Conservation (phyloP, 2,329 filamentous ascomycete species). For the Diplodia scrobiculata region DNA sequence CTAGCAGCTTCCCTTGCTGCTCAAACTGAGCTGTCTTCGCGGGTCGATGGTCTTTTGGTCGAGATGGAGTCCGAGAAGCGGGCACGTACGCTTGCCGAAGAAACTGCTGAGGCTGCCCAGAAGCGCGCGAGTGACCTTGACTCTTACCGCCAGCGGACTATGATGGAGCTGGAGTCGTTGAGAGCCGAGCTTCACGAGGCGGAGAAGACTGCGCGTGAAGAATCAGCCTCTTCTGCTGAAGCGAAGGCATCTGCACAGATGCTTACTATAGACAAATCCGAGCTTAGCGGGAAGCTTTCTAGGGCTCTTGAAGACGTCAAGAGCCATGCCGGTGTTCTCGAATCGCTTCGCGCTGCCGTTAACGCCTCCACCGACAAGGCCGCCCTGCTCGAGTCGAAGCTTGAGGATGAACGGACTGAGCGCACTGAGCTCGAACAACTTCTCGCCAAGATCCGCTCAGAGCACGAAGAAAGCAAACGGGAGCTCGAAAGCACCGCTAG, state of each 20-base stretch:
- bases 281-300: conserved; percentile 69
- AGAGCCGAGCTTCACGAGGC: conserved; percentile 81
- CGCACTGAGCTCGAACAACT: conserved; percentile 76
- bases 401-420: conserved; percentile 78
- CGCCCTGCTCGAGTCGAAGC: conserved; percentile 72
- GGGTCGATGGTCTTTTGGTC: conserved; percentile 66
- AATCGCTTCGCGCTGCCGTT: conserved; percentile 75
- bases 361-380: conserved; percentile 77
- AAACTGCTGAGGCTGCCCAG: conserved; percentile 79
- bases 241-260: conserved; percentile 73
- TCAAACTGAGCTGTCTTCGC: conserved; percentile 79
- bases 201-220: conserved; percentile 77
- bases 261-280: conserved; percentile 82
- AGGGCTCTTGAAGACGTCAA: conserved; percentile 67
- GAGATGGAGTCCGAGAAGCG: conserved; percentile 81
- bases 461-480: conserved; percentile 76
- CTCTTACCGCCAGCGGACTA: conserved; percentile 76
- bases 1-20: conserved; percentile 77
- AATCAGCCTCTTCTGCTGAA: conserved; percentile 75
- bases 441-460: conserved; percentile 72
- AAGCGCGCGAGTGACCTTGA: conserved; percentile 83
- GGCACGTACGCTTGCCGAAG: conserved; percentile 81
- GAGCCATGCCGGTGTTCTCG: conserved; percentile 71
- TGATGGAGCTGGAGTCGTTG: conserved; percentile 80
- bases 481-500: conserved; percentile 76